Base-by-base conservation (phyloP, 371 early-diverging fungal genomes). In the Circinella minor region DNA sequence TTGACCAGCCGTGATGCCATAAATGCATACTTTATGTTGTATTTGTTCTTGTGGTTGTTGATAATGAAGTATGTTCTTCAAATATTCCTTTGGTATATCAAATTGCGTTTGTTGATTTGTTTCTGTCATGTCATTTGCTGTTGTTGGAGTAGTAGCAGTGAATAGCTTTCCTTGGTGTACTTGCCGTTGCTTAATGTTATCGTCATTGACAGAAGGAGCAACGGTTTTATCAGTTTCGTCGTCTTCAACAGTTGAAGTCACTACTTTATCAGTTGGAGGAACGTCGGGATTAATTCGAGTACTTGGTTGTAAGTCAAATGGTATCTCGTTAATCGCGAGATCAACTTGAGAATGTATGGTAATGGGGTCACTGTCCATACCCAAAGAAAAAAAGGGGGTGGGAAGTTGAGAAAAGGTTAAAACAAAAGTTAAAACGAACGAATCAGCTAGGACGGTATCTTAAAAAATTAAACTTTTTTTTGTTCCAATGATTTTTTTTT, bases 1-100 rank as follows among this genome's bases (percentile, higher is more conserved):
- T 39, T 72, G 74, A 5, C 68, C 67, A 11, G 73, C 71, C 37
- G 73, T 57, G 18, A 75, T 73, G 34, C 62, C 65, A 62, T 73
- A 72, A 37, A 75, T 43, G 48, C 14, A 57, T 3, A 47, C 20
- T 1, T 67, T 46, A 8, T 51, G 17, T n/a, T 51, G 14, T n/a
- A 1, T 8, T 51, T 51, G 51, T 14, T 51, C 17, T 13, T 51
- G 51, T 5, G 14, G 15, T 51, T 8, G 51, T 51, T 51, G 51
- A 17, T 14, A n/a, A 51, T 51, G 4, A 14, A n/a, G 51, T 51
- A n/a, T 51, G 38, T 37, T 65, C 39, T 61, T 43, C 11, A 46
- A 68, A 57, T 9, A 57, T 36, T 36, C 64, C 36, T 36, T 15
- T 9, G 76, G 70, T 3, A 72, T 61, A 47, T 75, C 72, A 55